phyloP scores from a whole-genome alignment of 2,329 filamentous ascomycete genomes.

The Aureobasidium vineae region DNA sequence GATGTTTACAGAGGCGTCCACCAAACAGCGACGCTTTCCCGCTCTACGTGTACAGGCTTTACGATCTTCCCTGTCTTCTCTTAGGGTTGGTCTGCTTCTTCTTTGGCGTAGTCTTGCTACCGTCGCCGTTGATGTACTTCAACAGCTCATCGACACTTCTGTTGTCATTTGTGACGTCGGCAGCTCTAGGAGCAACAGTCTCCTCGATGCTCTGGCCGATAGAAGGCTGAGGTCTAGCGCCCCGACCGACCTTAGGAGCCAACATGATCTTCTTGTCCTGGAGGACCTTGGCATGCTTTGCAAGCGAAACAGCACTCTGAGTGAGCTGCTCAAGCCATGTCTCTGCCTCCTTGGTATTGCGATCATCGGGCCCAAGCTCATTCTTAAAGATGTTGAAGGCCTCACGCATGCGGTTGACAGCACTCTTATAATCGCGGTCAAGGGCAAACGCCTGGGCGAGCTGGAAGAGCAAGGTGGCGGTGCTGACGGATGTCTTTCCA shows the following conservation, averaged over 20 bases:
- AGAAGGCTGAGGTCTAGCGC: slow-evolving; percentile 61
- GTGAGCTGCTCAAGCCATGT: slow-evolving; percentile 95
- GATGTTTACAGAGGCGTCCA: neutral
- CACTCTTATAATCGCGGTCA: slow-evolving; percentile 91
- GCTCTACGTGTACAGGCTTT: neutral
- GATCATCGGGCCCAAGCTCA: slow-evolving; percentile 83
- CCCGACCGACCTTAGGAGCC: slow-evolving; percentile 56
- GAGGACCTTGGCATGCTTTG: slow-evolving; percentile 87
- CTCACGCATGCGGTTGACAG: slow-evolving; percentile 91
- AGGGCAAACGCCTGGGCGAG: slow-evolving; percentile 91
- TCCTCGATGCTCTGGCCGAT: slow-evolving; percentile 53
- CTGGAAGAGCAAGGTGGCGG: slow-evolving; percentile 94
- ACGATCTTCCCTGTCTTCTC: slow-evolving; percentile 32
- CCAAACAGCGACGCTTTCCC: neutral
- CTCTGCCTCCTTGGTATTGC: slow-evolving; percentile 97
- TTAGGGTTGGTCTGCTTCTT: slow-evolving; percentile 49
- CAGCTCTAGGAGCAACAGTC: slow-evolving; percentile 17
- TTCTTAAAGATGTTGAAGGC: slow-evolving; percentile 93
- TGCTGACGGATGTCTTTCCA: slow-evolving; percentile 85
- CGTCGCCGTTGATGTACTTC: slow-evolving; percentile 83
- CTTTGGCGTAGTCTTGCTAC: slow-evolving; percentile 44
- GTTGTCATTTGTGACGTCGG: slow-evolving; percentile 27
- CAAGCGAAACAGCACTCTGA: slow-evolving; percentile 89
- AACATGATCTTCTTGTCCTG: slow-evolving; percentile 57
- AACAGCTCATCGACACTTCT: slow-evolving; percentile 90